Evolutionary conservation across 495 filamentous ascomycete species (phyloP).

Genomic region (Hypoxylon subgilvum): DNA sequence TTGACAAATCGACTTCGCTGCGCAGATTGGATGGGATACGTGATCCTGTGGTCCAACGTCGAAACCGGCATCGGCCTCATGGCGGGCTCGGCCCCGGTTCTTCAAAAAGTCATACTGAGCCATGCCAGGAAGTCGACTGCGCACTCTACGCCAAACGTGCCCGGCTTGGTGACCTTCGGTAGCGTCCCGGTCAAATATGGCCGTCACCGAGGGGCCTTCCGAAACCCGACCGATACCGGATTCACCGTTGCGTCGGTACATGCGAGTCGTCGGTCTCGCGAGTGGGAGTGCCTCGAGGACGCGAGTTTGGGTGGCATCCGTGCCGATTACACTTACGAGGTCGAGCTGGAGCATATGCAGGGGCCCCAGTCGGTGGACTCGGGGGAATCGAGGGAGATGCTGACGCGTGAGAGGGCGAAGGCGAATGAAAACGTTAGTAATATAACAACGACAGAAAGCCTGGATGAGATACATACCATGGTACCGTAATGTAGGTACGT

Average conservation of each 20-base stretch:
- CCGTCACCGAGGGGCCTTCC: neutral
- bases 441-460: no score
- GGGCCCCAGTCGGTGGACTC: neutral
- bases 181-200: neutral
- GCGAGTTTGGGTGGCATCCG: constrained; percentile 5
- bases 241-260: constrained; percentile 13
- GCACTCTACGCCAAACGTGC: neutral
- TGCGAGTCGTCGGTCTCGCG: constrained; percentile 3
- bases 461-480: no score
- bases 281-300: constrained; percentile 23
- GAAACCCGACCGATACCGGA: constrained; percentile 17
- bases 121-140: constrained; percentile 52
- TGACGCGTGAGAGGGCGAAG: no score
- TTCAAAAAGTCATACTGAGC: constrained; percentile 21
- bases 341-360: constrained; percentile 6
- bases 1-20: neutral
- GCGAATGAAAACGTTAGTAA: no score
- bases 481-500: no score
- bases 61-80: constrained; percentile 29
- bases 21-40: constrained; percentile 11
- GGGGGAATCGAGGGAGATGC: no score
- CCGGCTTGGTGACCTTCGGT: constrained; percentile 50
- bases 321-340: constrained; percentile 22
- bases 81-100: constrained; percentile 23
- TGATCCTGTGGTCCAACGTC: constrained; percentile 28